Conservation (phyloP, 371 early-diverging fungal genomes). For the Dichotomocladium elegans region DNA sequence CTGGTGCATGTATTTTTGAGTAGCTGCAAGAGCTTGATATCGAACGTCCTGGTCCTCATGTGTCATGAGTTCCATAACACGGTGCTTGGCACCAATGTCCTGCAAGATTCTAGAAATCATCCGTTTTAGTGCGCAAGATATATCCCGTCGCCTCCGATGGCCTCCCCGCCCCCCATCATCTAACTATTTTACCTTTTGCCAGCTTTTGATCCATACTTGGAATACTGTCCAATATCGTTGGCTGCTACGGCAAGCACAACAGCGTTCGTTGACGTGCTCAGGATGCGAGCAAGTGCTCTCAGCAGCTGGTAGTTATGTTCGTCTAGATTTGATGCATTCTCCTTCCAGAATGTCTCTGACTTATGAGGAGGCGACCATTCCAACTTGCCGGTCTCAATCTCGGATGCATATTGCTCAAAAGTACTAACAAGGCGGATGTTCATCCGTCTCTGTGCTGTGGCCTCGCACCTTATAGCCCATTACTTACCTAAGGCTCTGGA, state of each 20-base stretch:
- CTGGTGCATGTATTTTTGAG: slow-evolving; percentile 66
- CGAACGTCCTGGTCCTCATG: slow-evolving; percentile 81
- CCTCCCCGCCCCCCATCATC: background rate
- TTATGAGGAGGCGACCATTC: slow-evolving; percentile 93
- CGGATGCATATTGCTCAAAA: slow-evolving; percentile 91
- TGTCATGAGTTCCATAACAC: slow-evolving; percentile 94
- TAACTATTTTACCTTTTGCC: slow-evolving; percentile 69
- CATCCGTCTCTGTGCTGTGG: background rate
- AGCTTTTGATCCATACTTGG: slow-evolving; percentile 70
- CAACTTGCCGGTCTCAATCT: slow-evolving; percentile 81
- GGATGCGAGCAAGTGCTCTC: slow-evolving; percentile 62
- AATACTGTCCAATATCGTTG: slow-evolving; percentile 92
- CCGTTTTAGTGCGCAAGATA: background rate
- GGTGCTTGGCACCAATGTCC: slow-evolving; percentile 87
- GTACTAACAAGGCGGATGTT: slow-evolving; percentile 51
- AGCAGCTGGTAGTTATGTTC: slow-evolving; percentile 76
- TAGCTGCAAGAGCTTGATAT: slow-evolving; percentile 87
- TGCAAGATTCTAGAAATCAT: slow-evolving; percentile 81
- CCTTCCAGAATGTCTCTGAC: slow-evolving; percentile 92
- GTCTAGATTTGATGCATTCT: slow-evolving; percentile 74
- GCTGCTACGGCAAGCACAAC: slow-evolving; percentile 82
- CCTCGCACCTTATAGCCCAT: background rate
- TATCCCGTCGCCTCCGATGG: background rate
- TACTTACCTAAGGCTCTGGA: slow-evolving; percentile 69
- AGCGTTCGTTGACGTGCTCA: slow-evolving; percentile 63